These are phyloP conservation scores for Trichoderma gamsii DNA, from an alignment of 495 filamentous ascomycete species.

Conservation along the genomic window DNA sequence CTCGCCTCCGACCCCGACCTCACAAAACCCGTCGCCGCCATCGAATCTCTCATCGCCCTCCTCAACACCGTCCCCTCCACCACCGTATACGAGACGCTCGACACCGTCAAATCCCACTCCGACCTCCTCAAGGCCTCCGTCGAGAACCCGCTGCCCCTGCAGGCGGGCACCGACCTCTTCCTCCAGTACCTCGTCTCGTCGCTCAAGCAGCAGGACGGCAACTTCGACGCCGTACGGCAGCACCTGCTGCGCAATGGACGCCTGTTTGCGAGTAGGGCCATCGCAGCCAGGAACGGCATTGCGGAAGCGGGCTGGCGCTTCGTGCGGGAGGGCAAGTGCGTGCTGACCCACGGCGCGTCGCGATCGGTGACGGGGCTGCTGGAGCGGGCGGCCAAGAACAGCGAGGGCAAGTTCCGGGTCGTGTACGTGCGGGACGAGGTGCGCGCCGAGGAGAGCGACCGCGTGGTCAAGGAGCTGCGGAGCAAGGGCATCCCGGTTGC, in stretches of 20 bases:
- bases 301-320: slow-evolving; percentile 71
- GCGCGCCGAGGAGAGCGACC: slow-evolving; percentile 41
- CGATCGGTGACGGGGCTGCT: slow-evolving; percentile 76
- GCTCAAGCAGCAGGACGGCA: slow-evolving; percentile 45
- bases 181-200: slow-evolving; percentile 76
- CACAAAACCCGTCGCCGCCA: slow-evolving; percentile 92
- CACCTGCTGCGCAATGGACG: slow-evolving; percentile 79
- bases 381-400: slow-evolving; percentile 62
- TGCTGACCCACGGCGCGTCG: slow-evolving; percentile 83
- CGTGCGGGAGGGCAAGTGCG: slow-evolving; percentile 65
- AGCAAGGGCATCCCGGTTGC: slow-evolving; percentile 68
- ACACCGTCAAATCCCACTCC: slow-evolving; percentile 70
- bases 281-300: slow-evolving; percentile 74
- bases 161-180: slow-evolving; percentile 92
- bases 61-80: slow-evolving; percentile 67
- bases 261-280: slow-evolving; percentile 81
- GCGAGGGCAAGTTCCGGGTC: slow-evolving; percentile 67
- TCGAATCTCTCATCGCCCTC: slow-evolving; percentile 83
- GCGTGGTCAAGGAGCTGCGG: slow-evolving; percentile 54
- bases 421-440: slow-evolving; percentile 63
- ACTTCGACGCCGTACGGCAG: slow-evolving; percentile 75
- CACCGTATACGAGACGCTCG: slow-evolving; percentile 89
- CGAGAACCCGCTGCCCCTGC: slow-evolving; percentile 82
- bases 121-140: slow-evolving; percentile 65
- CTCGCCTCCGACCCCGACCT: slow-evolving; percentile 66